phyloP scores from a whole-genome alignment of 371 early-diverging fungal genomes.

The Zopfochytrium polystomum region DNA sequence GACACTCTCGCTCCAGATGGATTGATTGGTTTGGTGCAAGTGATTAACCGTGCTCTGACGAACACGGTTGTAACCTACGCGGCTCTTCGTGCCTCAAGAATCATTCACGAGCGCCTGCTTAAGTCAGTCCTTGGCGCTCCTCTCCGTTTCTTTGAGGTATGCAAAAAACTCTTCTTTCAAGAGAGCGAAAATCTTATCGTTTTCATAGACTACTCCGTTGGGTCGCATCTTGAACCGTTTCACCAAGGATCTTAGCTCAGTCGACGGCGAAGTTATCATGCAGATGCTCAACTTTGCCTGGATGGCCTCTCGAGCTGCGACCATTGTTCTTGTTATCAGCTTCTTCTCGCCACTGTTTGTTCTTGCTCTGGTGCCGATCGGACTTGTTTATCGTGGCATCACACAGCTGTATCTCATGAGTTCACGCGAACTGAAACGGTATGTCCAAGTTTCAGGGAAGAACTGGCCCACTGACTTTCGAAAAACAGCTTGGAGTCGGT shows the following conservation, averaged over 20 bases:
- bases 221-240: conserved; percentile 88
- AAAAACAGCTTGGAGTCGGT: conserved; percentile 59
- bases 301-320: neutral
- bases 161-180: neutral
- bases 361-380: conserved; percentile 21
- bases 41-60: neutral
- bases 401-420: conserved; percentile 46
- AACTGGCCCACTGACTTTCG: neutral
- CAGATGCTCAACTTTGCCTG: neutral
- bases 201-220: conserved; percentile 53
- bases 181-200: neutral
- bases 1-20: neutral
- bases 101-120: conserved; percentile 36
- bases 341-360: conserved; percentile 42
- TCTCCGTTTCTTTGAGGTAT: conserved; percentile 76
- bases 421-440: conserved; percentile 74
- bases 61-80: neutral
- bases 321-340: neutral
- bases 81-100: conserved; percentile 28
- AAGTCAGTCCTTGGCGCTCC: conserved; percentile 42
- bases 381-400: conserved; percentile 26
- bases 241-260: conserved; percentile 73
- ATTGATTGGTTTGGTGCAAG: neutral
- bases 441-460: conserved; percentile 22
- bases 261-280: conserved; percentile 47